Evolutionary conservation across 2,329 filamentous ascomycete genomes (phyloP).

Genomic region (Colletotrichum plurivorum): DNA sequence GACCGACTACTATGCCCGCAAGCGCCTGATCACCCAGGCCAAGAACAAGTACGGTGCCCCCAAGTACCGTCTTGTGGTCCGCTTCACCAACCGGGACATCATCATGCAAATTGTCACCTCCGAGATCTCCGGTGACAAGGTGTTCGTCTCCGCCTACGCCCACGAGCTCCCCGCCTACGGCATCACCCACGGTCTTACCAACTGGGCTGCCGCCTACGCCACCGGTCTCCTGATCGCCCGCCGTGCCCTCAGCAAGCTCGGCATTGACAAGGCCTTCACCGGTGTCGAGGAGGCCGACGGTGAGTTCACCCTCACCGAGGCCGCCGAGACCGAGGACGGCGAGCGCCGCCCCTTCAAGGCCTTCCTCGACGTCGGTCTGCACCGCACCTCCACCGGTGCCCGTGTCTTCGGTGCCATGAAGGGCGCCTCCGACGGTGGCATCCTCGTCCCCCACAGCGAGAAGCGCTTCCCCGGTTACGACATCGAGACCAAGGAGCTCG

Average conservation of each 20-base stretch:
- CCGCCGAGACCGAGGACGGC: constrained; percentile 89
- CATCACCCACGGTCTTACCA: constrained; percentile 98
- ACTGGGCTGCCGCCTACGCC: constrained; percentile 98
- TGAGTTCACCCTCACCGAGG: constrained; percentile 97
- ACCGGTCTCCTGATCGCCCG: constrained; percentile 97
- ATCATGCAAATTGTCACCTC: constrained; percentile 97
- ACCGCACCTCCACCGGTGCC: constrained; percentile 97
- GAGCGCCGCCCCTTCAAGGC: constrained; percentile 99
- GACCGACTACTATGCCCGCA: constrained; percentile 99
- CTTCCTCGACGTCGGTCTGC: constrained; percentile 97
- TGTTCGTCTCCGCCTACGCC: constrained; percentile 91
- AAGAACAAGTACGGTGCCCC: constrained; percentile 99
- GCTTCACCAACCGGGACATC: constrained; percentile 99
- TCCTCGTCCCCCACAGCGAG: constrained; percentile 98
- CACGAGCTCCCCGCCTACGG: constrained; percentile 99
- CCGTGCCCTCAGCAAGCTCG: constrained; percentile 97
- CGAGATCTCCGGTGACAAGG: constrained; percentile 98
- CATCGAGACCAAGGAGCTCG: constrained; percentile 97
- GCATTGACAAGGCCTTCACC: constrained; percentile 90
- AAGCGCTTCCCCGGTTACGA: constrained; percentile 99
- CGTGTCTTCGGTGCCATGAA: constrained; percentile 99
- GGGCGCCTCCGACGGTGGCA: constrained; percentile 98
- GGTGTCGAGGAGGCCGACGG: constrained; percentile 98
- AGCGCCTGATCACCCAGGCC: constrained; percentile 99
- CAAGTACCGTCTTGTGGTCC: constrained; percentile 99